Evolutionary conservation across 805 yeast species (phyloP), one percentile per base, ranked within the genome.

Genomic region (Tetrapisispora namnaoensis): DNA sequence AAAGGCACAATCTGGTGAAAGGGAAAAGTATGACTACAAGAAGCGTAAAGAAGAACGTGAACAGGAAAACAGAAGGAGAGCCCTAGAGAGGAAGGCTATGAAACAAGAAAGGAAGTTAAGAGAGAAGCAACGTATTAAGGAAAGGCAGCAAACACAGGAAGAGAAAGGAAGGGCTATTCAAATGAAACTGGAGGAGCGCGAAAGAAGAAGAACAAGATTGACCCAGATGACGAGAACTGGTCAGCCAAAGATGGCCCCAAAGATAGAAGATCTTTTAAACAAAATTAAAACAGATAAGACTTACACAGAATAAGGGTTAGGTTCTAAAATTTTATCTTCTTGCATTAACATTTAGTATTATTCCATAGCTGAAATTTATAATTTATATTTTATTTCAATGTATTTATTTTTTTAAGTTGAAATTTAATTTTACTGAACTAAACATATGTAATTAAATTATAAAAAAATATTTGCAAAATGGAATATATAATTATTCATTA

Each of bases 211-310:
- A 28, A 72, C 75, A 50, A 62, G 58, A 21, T 55, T 82, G 46
- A 68, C 72, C 9, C 71, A 75, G 50, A 80, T 71, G 52, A 90
- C 95, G 1, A 72, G 73, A 57, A 61, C 70, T 3, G 98, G 98
- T 0, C 98, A 90, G 64, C 97, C 97, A 2, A 67, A 78, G 42
- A 86, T 90, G 91, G 96, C 88, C 0, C 95, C 96, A 16, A 78
- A 95, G 65, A 86, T 90, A 50, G 82, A 79, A 49, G 78, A 80
- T 56, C 70, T 90, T 41, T 71, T 90, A 44, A 93, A 84, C 47
- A 86, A 88, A 65, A 86, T 90, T 52, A 80, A 78, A 59, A 67
- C 66, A 28, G 82, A 78, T 53, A 66, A 65, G 32, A 59, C 63
- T 3, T 65, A 64, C 48, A 62, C 66, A 4, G 52, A 42, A 24